Evolutionary conservation across 306 rosid genomes (phyloP), one percentile per base, ranked within the genome.

Genomic region (Malus orientalis): DNA sequence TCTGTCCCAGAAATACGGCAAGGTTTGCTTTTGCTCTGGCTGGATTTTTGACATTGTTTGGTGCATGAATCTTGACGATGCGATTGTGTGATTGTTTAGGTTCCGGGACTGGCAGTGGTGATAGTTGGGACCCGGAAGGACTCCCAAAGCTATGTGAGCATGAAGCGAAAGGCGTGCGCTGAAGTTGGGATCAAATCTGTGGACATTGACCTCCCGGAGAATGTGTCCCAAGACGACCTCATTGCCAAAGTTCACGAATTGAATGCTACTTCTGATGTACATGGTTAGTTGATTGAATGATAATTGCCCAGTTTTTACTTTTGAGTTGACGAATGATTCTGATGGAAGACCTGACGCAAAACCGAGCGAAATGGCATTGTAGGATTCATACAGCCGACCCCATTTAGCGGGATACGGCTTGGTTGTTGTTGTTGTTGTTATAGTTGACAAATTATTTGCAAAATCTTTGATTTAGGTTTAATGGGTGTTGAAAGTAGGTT

Each of bases 31-130:
- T 64, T 38, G 58, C 22, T 29, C 30, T 73, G 19, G 63, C 42
- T 19, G 6, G 0, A 59, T 36, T 59, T 71, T 23, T 69, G 1
- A 11, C 9, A 40, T 69, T 44, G 6, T 15, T 33, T 33, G 5
- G 33, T 22, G 66, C 29, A 22, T 36, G 51, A 45, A 44, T 19
- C 45, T 45, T 62, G 70, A 47, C 78, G 13, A 6, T 7, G 78
- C 44, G n/a, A 66, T 61, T 27, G 8, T 63, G 40, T 25, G 44
- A 25, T 42, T 23, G 4, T 19, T 67, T 78, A 88, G 98, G 96
- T 92, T 74, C 97, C 97, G 13, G 98, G 97, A 42, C 78, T 95
- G 73, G 98, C 97, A 15, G 97, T 92, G 68, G 96, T 95, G 84
- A 95, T 89, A 36, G 96, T 95, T 11, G 98, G 98, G 23, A 71